Percentiles rank a stretch among this genome's conserved stretches.
Conservation (phyloP, 83 land plant genomes). For the Picea abies region DNA sequence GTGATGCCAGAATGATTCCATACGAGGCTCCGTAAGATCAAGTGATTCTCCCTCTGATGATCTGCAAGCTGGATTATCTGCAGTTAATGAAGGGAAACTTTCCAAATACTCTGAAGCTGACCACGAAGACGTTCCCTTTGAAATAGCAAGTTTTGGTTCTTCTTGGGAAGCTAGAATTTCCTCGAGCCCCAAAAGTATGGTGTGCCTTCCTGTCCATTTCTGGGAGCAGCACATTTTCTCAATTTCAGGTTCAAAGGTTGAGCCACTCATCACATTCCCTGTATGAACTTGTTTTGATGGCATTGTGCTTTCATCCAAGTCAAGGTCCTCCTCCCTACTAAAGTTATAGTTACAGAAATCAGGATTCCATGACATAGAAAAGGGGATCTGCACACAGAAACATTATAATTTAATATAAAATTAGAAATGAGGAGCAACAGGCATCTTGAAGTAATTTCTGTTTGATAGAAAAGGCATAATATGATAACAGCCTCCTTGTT, state of each 20-base stretch:
- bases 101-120: constrained; percentile 37
- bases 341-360: constrained; percentile 12
- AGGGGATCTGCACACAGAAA: constrained; percentile 6
- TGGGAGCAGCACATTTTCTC: constrained; percentile 3
- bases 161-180: constrained; percentile 12
- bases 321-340: constrained; percentile 11
- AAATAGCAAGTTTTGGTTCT: background rate
- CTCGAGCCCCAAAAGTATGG: constrained; percentile 26
- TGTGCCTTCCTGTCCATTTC: constrained; percentile 23
- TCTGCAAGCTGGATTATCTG: constrained; percentile 32
- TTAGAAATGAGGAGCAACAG: background rate
- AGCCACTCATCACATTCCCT: background rate
- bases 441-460: background rate
- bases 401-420: background rate
- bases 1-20: constrained; percentile 56
- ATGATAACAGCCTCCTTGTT: background rate
- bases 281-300: constrained; percentile 1
- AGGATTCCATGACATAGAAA: constrained; percentile 11
- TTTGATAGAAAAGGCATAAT: background rate
- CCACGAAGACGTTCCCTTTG: constrained; percentile 8
- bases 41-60: constrained; percentile 50
- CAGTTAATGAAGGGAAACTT: constrained; percentile 32
- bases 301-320: background rate
- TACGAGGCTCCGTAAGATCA: constrained; percentile 70
- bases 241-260: constrained; percentile 6